Evolutionary conservation across 495 filamentous ascomycete species (phyloP).

Genomic region (Neurospora sp.): DNA sequence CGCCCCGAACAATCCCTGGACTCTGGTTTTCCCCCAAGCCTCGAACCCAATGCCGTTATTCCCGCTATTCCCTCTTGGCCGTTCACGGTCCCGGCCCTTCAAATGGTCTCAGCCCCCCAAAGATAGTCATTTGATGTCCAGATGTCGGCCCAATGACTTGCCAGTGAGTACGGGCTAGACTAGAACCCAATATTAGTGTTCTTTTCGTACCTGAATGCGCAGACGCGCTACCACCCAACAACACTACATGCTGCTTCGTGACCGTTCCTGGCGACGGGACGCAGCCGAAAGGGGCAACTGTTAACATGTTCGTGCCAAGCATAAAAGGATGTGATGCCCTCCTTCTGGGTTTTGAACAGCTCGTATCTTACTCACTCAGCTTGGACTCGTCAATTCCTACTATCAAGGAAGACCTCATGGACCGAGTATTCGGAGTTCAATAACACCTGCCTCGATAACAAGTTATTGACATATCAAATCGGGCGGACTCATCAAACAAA

Average conservation of each 20-base stretch:
- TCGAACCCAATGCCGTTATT: not conserved
- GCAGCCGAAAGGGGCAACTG: not conserved
- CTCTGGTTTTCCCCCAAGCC: too few species aligned
- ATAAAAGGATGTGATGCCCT: not conserved
- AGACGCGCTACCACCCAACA: not conserved
- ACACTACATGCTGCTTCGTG: not conserved
- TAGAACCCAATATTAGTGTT: not conserved
- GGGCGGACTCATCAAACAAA: not conserved
- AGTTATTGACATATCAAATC: not conserved
- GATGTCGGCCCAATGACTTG: not conserved
- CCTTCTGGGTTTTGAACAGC: not conserved
- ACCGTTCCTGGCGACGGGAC: not conserved
- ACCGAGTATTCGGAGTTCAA: not conserved
- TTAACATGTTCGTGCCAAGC: not conserved
- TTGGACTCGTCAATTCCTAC: not conserved
- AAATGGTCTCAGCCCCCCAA: not conserved
- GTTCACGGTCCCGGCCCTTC: not conserved
- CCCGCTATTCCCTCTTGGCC: not conserved
- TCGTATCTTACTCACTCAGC: too few species aligned
- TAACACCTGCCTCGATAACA: not conserved
- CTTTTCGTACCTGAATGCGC: not conserved
- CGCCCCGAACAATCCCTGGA: too few species aligned
- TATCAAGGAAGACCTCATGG: not conserved
- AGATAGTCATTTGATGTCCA: not conserved
- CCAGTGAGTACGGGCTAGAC: not conserved